phyloP scores from a whole-genome alignment of 768 basidiomycete species.

The Suillus variegatus region DNA sequence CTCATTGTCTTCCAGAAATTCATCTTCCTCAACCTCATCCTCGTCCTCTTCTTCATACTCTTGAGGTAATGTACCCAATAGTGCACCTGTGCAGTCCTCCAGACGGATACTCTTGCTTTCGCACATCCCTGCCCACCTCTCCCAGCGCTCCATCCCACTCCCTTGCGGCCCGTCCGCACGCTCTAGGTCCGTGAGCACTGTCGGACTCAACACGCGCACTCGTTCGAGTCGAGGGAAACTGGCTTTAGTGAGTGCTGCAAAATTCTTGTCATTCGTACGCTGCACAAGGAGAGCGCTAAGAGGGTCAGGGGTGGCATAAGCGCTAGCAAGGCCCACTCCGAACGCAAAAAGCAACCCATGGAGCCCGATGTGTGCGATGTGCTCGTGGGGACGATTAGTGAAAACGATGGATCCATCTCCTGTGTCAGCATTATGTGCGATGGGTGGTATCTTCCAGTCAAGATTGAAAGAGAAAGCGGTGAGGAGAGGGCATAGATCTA shows the following conservation, averaged over 20 bases:
- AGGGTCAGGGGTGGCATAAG: conserved; percentile 42
- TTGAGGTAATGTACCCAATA: conserved; percentile 47
- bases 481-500: conserved; percentile 65
- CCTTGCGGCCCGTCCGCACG: conserved; percentile 49
- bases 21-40: conserved; percentile 34
- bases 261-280: conserved; percentile 66
- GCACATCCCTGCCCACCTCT: conserved; percentile 66
- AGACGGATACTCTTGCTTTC: conserved; percentile 51
- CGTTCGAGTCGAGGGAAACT: conserved; percentile 65
- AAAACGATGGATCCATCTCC: conserved; percentile 37
- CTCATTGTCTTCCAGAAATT: conserved; percentile 19
- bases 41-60: conserved; percentile 35
- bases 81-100: conserved; percentile 75
- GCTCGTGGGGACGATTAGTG: conserved; percentile 53
- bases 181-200: conserved; percentile 59
- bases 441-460: conserved; percentile 61
- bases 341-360: conserved; percentile 73
- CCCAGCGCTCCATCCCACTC: conserved; percentile 54
- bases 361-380: conserved; percentile 63
- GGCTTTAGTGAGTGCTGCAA: conserved; percentile 47
- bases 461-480: conserved; percentile 69
- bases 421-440: conserved; percentile 17
- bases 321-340: conserved; percentile 57
- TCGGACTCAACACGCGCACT: conserved; percentile 58
- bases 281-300: conserved; percentile 46